These are phyloP conservation scores for Metarhizium robertsii DNA, from an alignment of 2,329 filamentous ascomycete species.

Conservation along the genomic window DNA sequence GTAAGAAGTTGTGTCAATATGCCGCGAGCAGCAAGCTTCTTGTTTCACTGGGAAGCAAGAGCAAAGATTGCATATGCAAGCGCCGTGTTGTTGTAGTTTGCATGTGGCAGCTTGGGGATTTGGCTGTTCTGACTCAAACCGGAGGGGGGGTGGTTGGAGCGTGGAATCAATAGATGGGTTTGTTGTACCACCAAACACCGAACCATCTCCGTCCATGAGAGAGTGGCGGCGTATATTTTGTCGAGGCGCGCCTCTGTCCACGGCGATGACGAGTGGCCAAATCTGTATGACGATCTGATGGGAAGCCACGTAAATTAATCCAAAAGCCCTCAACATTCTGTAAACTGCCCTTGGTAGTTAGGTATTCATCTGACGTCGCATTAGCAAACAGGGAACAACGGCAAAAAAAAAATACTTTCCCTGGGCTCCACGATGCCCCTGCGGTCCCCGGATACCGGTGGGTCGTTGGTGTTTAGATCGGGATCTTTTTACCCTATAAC, in stretches of 20 bases:
- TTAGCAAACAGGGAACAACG: neutral
- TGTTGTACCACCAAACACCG: neutral
- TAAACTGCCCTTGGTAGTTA: too few species aligned
- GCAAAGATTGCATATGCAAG: neutral
- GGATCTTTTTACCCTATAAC: constrained; percentile 11
- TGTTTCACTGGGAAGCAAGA: neutral
- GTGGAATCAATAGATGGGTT: neutral
- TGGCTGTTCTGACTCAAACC: too few species aligned
- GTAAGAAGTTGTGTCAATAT: too few species aligned
- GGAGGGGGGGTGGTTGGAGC: too few species aligned
- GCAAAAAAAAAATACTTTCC: neutral
- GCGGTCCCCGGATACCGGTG: neutral
- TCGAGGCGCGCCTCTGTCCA: too few species aligned
- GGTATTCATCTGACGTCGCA: too few species aligned
- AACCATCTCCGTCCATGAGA: neutral
- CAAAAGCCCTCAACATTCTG: too few species aligned
- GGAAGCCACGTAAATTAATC: too few species aligned
- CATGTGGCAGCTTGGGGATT: neutral
- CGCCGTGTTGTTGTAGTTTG: neutral
- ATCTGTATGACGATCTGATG: too few species aligned
- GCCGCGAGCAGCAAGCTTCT: too few species aligned
- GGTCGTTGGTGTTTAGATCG: constrained; percentile 1
- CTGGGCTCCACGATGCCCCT: constrained; percentile 1
- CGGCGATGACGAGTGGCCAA: too few species aligned
- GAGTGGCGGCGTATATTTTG: too few species aligned